These are phyloP conservation scores for Brettanomyces custersianus DNA, from an alignment of 805 yeast species.

Conservation along the genomic window DNA sequence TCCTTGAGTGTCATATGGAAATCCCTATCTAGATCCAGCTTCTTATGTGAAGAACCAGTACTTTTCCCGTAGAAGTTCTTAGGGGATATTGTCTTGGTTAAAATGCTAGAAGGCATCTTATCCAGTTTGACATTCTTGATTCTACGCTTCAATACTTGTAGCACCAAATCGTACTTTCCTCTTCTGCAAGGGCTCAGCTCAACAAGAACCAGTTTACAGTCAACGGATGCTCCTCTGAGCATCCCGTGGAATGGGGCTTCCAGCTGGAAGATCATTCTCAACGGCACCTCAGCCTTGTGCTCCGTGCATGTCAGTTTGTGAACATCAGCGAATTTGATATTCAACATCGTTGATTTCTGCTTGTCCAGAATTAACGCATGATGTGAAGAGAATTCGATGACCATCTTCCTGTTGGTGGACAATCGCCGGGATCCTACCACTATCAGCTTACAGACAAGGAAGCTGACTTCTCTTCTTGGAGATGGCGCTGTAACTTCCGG, in stretches of 20 bases:
- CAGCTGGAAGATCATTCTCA: neutral
- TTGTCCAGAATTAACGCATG: no score
- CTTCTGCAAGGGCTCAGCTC: slow-evolving; percentile 1
- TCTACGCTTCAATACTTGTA: neutral
- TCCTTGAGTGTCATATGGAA: neutral
- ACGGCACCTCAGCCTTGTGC: neutral
- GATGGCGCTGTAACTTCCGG: no score
- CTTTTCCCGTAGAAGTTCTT: neutral
- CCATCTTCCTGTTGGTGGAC: no score
- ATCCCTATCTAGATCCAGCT: neutral
- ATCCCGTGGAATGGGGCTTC: neutral
- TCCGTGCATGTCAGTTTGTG: no score
- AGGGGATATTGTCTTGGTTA: neutral
- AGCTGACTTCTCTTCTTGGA: no score
- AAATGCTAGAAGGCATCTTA: neutral
- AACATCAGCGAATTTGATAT: no score
- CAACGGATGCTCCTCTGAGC: neutral
- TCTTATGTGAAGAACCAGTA: no score
- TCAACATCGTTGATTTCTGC: no score
- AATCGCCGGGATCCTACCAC: no score
- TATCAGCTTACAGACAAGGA: no score
- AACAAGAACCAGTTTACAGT: neutral
- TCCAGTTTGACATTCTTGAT: neutral
- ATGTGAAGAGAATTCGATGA: no score
- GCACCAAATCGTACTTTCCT: neutral